Base-by-base conservation (phyloP, 805 yeast genomes). In the Myxozyma neglecta region DNA sequence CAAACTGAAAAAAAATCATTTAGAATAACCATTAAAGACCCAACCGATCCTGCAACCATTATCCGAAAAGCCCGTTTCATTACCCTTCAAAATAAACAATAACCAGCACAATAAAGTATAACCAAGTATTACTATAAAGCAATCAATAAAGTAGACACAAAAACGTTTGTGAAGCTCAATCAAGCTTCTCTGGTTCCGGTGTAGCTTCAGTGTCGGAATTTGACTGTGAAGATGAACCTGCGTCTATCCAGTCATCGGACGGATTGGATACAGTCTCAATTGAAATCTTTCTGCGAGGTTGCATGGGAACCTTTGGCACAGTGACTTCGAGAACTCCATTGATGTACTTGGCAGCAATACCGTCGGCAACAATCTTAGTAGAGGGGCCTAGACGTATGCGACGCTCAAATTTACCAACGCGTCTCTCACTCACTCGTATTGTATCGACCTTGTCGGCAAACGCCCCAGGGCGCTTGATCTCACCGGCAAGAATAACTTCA, bases 401-500 rank as follows among this genome's bases (percentile, higher is more conserved):
- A 64, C 83, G 75, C 66, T 76, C 77, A 66, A 81, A 81, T 43
- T 70, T 74, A 61, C 82, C 82, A 43, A 70, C 67, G 11, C 68
- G 63, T 52, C 80, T 69, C 61, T 79, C 81, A 53, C 70, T 70
- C 56, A 75, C 69, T 70, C 46, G 73, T 67, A 29, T 66, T 63
- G 18, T 58, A 67, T 45, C 69, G 70, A 49, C 66, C 66, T 18
- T n/a, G 13, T n/a, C 70, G 72, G 20, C 63, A 63, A 9, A 45
- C 16, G 68, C 65, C 9, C 34, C 45, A 20, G 61, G 59, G 11
- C 66, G 56, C 40, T 18, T 42, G 43, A 54, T 37, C 56, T 76
- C 80, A 58, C 85, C 85, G 53, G 77, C 72, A 39, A 82, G 70
- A 13, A 74, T 68, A 57, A 82, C 70, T 63, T 79, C 78, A 57